Percentiles rank a stretch among this genome's conserved stretches.
These are phyloP conservation scores for Ajuga chamaepitys DNA, from an alignment of 257 asterid genomes.

Conservation along the genomic window DNA sequence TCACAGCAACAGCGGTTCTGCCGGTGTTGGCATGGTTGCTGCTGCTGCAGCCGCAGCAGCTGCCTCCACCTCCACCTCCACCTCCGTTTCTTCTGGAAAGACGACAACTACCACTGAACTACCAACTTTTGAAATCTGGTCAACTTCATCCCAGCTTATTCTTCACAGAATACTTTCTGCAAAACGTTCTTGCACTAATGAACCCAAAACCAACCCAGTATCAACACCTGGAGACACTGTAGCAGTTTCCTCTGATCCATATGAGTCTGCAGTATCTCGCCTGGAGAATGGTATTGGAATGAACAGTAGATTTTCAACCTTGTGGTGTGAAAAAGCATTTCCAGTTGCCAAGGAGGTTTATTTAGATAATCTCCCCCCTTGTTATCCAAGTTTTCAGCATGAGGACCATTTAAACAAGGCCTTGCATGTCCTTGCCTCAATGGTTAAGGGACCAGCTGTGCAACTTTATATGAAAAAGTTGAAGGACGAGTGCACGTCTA, in stretches of 20 bases:
- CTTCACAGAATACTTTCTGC: conserved; percentile 61
- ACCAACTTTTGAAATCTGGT: conserved; percentile 78
- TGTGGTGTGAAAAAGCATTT: conserved; percentile 80
- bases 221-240: conserved; percentile 29
- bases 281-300: conserved; percentile 51
- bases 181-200: conserved; percentile 27
- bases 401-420: conserved; percentile 68
- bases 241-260: conserved; percentile 36
- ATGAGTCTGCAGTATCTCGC: conserved; percentile 43
- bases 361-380: conserved; percentile 62
- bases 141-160: conserved; percentile 57
- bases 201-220: conserved; percentile 22
- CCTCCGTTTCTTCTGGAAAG: conserved; percentile 60
- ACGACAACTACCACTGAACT: conserved; percentile 53
- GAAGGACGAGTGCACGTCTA: conserved; percentile 73
- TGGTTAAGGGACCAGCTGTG: conserved; percentile 89
- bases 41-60: conserved; percentile 96
- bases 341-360: conserved; percentile 81
- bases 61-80: conserved; percentile 70
- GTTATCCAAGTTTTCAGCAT: conserved; percentile 83
- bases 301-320: conserved; percentile 62
- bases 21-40: conserved; percentile 87
- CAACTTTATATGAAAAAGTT: conserved; percentile 43
- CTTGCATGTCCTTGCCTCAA: conserved; percentile 43
- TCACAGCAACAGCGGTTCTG: conserved; percentile 45